Evolutionary conservation across 2,329 filamentous ascomycete species (phyloP), one percentile per base, ranked within the genome.

Genomic region (Massarina eburnea): DNA sequence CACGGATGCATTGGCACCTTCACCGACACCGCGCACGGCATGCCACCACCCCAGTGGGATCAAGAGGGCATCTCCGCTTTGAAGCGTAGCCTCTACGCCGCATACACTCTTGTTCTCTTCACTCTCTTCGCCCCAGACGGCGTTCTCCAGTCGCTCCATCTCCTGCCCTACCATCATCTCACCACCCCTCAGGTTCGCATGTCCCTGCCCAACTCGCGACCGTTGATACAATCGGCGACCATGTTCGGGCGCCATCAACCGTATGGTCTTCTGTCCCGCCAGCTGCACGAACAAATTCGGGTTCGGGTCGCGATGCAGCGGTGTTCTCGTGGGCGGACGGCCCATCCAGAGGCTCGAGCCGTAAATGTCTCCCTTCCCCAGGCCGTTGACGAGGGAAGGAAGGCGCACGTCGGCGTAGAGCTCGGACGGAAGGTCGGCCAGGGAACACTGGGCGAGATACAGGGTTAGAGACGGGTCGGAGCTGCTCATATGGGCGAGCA

Each of bases 81-180:
- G 68, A 12, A 97, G 63, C 4, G 71, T 64, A 1, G 79, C 64
- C 42, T 71, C 61, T 10, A 58, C 52, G 5, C 67, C 65, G 7
- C 48, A 49, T 12, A 46, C 42, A 10, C 39, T 35, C 14, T 40
- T 32, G 20, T 24, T 48, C 7, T 32, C 43, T 10, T 39, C 41
- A 6, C 30, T 62, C 3, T 58, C 55, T 2, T 50, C 41, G 10
- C 68, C 72, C 94, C 92, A 97, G 2, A 96, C 78, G 3, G 79
- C 83, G 1, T 79, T 71, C 53, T 91, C 82, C 12, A 96, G 68
- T 2, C 78, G 73, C 17, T 75, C 69, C 54, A 83, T 83, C 71
- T 96, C 89, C 2, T 73, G 70, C 0, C 91, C 91, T 41, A 84
- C 77, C 91, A 97, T 96, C 91, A 97, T 96, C 64, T 96, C 91